Percentiles rank a stretch among this genome's conserved stretches.
These are phyloP conservation scores for Heimioporus retisporus DNA, from an alignment of 1,284 basidiomycete genomes.

Conservation along the genomic window DNA sequence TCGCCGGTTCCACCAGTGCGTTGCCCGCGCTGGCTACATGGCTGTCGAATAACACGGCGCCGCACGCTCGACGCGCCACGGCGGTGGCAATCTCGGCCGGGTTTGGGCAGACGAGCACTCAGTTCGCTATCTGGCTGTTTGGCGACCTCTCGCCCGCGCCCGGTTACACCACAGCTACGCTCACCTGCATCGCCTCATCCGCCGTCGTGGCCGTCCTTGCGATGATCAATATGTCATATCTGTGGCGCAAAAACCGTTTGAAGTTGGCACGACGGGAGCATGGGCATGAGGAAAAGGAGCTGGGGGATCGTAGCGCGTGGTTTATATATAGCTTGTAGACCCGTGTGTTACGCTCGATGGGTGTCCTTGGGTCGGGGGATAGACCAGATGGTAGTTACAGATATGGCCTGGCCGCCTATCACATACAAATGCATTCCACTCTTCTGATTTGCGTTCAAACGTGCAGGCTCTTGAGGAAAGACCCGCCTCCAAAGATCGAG, in stretches of 20 bases:
- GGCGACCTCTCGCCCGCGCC: slow-evolving; percentile 54
- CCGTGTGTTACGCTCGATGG: too few relatives aligned
- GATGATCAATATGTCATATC: slow-evolving; percentile 13
- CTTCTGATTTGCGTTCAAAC: too few relatives aligned
- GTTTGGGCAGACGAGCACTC: slow-evolving; percentile 62
- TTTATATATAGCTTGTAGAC: slow-evolving; percentile 39
- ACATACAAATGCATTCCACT: too few relatives aligned
- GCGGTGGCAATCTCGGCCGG: slow-evolving; percentile 59
- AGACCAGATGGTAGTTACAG: too few relatives aligned
- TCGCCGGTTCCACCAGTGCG: slow-evolving; percentile 51
- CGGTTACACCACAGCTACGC: slow-evolving; percentile 53
- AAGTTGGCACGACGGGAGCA: slow-evolving; percentile 30
- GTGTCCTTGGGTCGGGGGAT: too few relatives aligned
- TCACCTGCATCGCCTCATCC: slow-evolving; percentile 35
- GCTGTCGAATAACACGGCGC: slow-evolving; percentile 67
- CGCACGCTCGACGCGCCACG: slow-evolving; percentile 64
- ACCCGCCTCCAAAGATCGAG: too few relatives aligned
- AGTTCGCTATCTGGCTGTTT: slow-evolving; percentile 66
- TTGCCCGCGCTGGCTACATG: slow-evolving; percentile 59
- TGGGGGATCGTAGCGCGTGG: slow-evolving; percentile 44
- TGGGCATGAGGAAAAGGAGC: slow-evolving; percentile 27
- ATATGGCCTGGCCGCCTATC: too few relatives aligned
- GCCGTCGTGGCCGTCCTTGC: too few relatives aligned
- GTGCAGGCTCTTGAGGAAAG: too few relatives aligned
- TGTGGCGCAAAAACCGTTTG: slow-evolving; percentile 30